Base-by-base conservation (phyloP, 2,329 filamentous ascomycete species). In the Didymella exigua region DNA sequence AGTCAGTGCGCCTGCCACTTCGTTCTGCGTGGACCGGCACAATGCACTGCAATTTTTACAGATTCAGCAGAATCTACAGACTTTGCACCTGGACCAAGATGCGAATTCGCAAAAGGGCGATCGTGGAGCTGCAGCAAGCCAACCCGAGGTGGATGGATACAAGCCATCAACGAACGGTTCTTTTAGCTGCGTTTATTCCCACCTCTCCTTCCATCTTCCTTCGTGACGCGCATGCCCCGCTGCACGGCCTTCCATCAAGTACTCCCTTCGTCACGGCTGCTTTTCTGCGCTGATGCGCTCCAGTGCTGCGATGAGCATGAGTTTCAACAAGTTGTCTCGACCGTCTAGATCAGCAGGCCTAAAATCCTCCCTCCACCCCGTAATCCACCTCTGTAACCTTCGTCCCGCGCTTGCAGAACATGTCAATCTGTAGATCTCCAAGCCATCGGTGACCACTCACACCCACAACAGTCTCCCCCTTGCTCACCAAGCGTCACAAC, bases 381-480 rank as follows among this genome's bases (percentile, higher is more conserved):
- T 27, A 44, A 29, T 49, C 41, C 46, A 47, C 36, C 36, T 19
- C 49, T 16, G 30, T 37, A 19, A 10, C 19, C 21, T 42, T 38
- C 31, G 42, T 58, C 53, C 52, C 51, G 49, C 49, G 34, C 27
- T 43, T 57, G 46, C 54, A 47, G 47, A 27, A 38, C 53, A 51
- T 62, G 56, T 31, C 50, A 62, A 57, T 50, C 49, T 54, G 56
- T 47, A 57, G 59, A 64, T 62, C 61, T 23, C 40, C 51, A 53
- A 40, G 29, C 46, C 40, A 6, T 16, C 19, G 42, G 21, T 29
- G 37, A 33, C 51, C 51, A 44, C 46, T 49, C 26, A 37, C 34
- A 42, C 30, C 43, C 43, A 42, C 44, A 34, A 33, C 23, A 27
- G 2, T 27, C 24, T 41, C 27, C 13, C 21, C 13, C 36, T 43